Base-by-base conservation (phyloP, 352 stramenopile species). In the Phytophthora pseudosyringae region DNA sequence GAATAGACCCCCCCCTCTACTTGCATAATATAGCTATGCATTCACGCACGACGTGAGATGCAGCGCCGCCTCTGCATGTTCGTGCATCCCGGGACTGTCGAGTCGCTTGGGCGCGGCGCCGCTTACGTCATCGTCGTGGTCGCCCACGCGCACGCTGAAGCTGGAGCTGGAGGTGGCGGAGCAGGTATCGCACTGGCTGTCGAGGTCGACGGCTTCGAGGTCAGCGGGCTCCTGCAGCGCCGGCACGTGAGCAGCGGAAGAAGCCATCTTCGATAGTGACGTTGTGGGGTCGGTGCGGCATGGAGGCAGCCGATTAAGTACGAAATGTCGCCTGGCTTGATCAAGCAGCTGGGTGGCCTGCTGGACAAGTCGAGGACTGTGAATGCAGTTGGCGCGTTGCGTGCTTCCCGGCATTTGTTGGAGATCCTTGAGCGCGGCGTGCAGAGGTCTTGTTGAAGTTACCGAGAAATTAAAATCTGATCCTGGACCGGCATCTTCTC, bases 41-140 rank as follows among this genome's bases (percentile, higher is more conserved):
- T n/a, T 1, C 9, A 67, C 73, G 31, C 64, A 86, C 70, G 81
- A 88, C 0, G 77, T 80, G 28, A 86, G 65, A 59, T 86, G 75
- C 21, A 68, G 46, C 21, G 67, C 41, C n/a, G 48, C 39, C n/a
- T 73, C 55, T 5, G 52, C 49, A 28, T 69, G 64, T 16, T 79
- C 47, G 45, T 75, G 54, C 41, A 59, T 46, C 12, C 32, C 43
- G 0, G 66, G 64, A 39, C 55, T 58, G 31, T 71, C 41, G 41
- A 75, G 56, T 3, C 43, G 57, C 58, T 72, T 75, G 28, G 53
- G 41, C 25, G 36, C 40, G 4, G 41, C 18, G 12, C 11, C 45
- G 18, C 25, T 43, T 35, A 40, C 21, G 33, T 64, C 59, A 21
- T 64, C 16, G 2, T 44, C 35, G 13, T 5, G 46, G 5, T 35